phyloP scores from a whole-genome alignment of 441 rosid species.

The Croton laevigatus region DNA sequence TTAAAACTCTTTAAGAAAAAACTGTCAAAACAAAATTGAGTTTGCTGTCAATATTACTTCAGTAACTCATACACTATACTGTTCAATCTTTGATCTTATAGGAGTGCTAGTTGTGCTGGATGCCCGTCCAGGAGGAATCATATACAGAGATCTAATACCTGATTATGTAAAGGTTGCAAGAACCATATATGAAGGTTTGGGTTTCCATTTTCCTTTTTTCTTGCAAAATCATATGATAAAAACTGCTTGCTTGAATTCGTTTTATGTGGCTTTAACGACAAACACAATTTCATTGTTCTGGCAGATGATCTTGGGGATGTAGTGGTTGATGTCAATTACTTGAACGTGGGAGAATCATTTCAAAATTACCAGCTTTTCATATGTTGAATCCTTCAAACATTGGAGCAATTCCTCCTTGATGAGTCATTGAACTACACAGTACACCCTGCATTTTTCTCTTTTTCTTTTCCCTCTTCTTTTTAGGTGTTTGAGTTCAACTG shows the following conservation, averaged over 20 bases:
- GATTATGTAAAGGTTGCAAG: constrained; percentile 59
- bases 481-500: background rate
- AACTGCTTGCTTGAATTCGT: background rate
- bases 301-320: constrained; percentile 68
- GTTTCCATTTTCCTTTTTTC: background rate
- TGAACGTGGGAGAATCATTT: constrained; percentile 56
- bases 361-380: constrained; percentile 65
- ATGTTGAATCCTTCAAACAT: constrained; percentile 44
- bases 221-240: background rate
- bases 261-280: background rate
- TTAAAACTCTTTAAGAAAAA: background rate
- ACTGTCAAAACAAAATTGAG: background rate
- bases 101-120: constrained; percentile 85
- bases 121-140: constrained; percentile 78
- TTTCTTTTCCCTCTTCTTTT: background rate
- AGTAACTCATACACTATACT: background rate
- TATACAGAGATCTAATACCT: constrained; percentile 75
- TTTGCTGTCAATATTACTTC: constrained; percentile 4
- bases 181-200: constrained; percentile 82
- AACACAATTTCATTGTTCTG: constrained; percentile 9
- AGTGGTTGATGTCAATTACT: constrained; percentile 77
- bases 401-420: background rate
- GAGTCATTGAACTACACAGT: background rate
- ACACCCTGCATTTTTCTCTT: background rate
- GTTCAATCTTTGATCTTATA: constrained; percentile 25